Percentiles rank a stretch among this genome's conserved stretches.
Conservation (phyloP, 2,329 filamentous ascomycete genomes). For the Aspergillus tamarii region DNA sequence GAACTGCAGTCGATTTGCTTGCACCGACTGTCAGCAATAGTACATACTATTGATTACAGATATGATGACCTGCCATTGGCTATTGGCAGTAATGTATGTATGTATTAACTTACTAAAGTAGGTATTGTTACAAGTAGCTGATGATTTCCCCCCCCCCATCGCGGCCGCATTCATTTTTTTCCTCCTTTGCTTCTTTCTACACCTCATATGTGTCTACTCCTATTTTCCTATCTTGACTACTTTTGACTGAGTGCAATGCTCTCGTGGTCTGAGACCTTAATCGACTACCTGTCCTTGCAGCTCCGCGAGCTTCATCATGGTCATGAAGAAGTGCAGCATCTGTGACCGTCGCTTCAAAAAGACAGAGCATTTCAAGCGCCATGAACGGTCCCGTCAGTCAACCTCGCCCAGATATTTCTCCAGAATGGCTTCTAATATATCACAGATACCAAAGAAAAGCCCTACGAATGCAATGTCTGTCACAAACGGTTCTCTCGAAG, state of each 20-base stretch:
- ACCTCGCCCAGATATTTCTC: constrained; percentile 7
- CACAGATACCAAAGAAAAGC: constrained; percentile 58
- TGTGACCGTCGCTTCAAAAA: constrained; percentile 61
- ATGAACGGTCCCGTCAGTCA: constrained; percentile 57
- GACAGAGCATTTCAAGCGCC: constrained; percentile 59
- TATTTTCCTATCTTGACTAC: constrained; percentile 1
- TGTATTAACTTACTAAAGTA: background rate
- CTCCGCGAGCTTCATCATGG: constrained; percentile 35
- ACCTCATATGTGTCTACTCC: background rate
- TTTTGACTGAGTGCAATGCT: constrained; percentile 11
- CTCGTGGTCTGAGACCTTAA: background rate
- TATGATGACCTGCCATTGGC: background rate
- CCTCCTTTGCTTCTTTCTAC: background rate
- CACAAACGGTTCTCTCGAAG: constrained; percentile 60
- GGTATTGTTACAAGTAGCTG: background rate
- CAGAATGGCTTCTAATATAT: background rate
- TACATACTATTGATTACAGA: background rate
- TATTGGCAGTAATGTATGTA: background rate
- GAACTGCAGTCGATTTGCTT: background rate
- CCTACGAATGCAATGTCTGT: constrained; percentile 57
- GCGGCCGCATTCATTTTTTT: background rate
- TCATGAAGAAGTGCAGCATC: constrained; percentile 48
- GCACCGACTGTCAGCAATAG: background rate
- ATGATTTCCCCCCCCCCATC: background rate
- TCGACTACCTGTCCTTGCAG: constrained; percentile 6